Base-by-base conservation (phyloP, 371 early-diverging fungal genomes). In the Batrachochytrium dendrobatidis region DNA sequence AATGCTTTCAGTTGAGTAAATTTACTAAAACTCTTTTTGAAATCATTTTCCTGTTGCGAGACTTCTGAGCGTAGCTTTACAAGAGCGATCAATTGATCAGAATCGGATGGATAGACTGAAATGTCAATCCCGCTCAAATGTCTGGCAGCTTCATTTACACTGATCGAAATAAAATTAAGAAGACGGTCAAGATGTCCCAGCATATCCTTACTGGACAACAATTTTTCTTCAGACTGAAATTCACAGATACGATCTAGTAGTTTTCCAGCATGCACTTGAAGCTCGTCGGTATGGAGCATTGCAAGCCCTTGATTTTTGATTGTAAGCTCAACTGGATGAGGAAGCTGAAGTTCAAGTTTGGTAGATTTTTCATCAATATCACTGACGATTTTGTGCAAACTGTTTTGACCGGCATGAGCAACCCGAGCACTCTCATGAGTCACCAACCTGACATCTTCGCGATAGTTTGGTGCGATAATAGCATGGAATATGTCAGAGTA, bases 401-500 rank as follows among this genome's bases (percentile, higher is more conserved):
- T 64, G 43, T 24, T 18, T 32, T 54, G 30, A 22, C 64, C 66
- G 28, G 55, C 52, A 20, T 67, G 64, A 6, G 62, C 63, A 17
- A 60, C 39, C 10, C 35, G 24, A 20, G 54, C 59, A 34, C 56
- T 35, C 2, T 62, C 61, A 20, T 59, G 51, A 34, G 63, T 28
- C 25, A 61, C 26, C 3, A 15, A 20, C 18, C 33, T 18, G 32
- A 29, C 51, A 34, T 57, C 59, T 33, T 45, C 48, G 3, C 58
- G 61, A 34, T 63, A 35, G 7, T 45, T 56, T 12, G 59, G 59
- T n/a, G 64, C 48, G 52, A 63, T 59, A 35, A 73, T 46, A 7
- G 64, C 63, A 20, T 64, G 51, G 43, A 78, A 66, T 22, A 72
- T 52, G 50, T 74, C 74, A 2, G 50, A 30, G 56, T 69, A 73